Evolutionary conservation across 805 yeast genomes (phyloP), one percentile per base, ranked within the genome.

Genomic region (Saccharomyces eubayanus): DNA sequence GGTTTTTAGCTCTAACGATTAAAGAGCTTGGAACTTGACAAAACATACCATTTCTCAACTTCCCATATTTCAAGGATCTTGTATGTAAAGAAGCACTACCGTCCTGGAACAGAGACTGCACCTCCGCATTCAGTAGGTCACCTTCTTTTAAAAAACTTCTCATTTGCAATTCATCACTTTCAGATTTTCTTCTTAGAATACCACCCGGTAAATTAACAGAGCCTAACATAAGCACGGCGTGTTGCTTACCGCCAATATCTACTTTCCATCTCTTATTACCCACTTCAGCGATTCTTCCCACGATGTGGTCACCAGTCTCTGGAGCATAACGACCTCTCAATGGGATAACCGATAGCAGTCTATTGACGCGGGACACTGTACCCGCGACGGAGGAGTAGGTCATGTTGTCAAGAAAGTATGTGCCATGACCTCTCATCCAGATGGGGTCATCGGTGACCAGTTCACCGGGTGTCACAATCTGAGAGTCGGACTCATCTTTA

Each of bases 371-470:
- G 1, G 87, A 80, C 4, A 94, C 84, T 10, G 84, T 83, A 4
- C 99, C 99, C 0, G 97, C 97, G 6, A 92, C 96, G 0, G 97
- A 85, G 2, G 96, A 85, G 68, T 81, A 89, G 0, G 97, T 89
- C 61, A 78, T 75, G 59, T 85, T 85, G 31, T 82, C 83, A 43
- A 86, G 72, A 59, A 84, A 81, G 68, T 89, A 94, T 0, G 98
- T 94, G 5, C 99, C 99, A 66, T 92, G 99, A 30, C 99, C 99
- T 65, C 96, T 81, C 99, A 94, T 94, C 97, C 98, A 94, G 2
- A 85, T 79, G 6, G 96, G 88, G 64, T 94, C 98, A 61, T 88
- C 94, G 0, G 98, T 94, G n/a, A 94, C 87, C 50, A 91, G 73
- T 67, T 94, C 97, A 9, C 99, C 99, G 0, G 99, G 99, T 1